A percentile compares a stretch with the other conserved stretches of the same genome.
phyloP scores from a whole-genome alignment of 805 yeast species.

The Saccharomyces kudriavzevii region DNA sequence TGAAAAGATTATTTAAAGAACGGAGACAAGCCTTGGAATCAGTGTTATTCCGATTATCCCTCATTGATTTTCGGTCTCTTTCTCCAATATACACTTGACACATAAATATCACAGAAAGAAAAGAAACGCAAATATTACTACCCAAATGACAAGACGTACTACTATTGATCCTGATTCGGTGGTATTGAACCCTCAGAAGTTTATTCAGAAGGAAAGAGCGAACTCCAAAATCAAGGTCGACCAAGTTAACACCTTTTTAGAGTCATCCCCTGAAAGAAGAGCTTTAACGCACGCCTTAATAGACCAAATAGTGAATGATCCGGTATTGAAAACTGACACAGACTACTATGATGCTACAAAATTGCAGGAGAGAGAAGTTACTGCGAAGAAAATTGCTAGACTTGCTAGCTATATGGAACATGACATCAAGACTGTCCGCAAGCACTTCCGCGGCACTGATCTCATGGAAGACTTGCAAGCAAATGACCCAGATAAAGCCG shows the following conservation, averaged over 20 bases:
- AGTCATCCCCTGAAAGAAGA: constrained; percentile 41
- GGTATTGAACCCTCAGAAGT: constrained; percentile 23
- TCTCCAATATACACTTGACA: neutral
- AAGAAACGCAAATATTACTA: neutral
- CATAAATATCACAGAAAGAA: neutral
- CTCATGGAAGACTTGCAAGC: constrained; percentile 21
- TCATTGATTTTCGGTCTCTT: neutral
- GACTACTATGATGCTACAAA: constrained; percentile 52
- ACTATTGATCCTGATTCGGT: constrained; percentile 14
- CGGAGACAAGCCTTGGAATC: neutral
- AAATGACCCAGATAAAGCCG: constrained; percentile 7
- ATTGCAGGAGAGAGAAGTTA: constrained; percentile 47
- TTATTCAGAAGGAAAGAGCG: constrained; percentile 38
- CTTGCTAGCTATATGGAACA: constrained; percentile 52
- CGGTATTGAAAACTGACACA: constrained; percentile 47
- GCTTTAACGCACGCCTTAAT: constrained; percentile 40
- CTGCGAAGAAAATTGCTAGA: constrained; percentile 55
- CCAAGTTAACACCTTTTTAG: constrained; percentile 48
- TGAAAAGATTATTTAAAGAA: neutral
- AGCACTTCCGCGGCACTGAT: constrained; percentile 18
- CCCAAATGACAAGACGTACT: constrained; percentile 25
- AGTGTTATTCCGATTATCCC: neutral
- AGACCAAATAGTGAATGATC: constrained; percentile 60
- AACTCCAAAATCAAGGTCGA: constrained; percentile 36
- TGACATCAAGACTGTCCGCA: constrained; percentile 25